Conservation (phyloP, 2,329 filamentous ascomycete genomes). For the Colletotrichum tropicicola region DNA sequence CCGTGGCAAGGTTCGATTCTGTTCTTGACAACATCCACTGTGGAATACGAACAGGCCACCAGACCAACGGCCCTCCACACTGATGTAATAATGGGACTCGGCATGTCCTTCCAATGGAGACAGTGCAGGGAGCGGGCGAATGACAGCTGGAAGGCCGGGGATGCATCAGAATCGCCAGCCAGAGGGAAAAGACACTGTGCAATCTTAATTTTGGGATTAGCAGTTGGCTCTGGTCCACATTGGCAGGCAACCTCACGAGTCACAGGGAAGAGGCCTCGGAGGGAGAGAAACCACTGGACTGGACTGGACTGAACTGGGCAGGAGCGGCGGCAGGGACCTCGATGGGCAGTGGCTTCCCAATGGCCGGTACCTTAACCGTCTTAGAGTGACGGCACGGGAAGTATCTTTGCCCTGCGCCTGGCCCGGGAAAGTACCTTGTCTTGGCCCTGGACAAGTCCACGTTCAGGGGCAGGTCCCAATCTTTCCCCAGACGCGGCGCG, state of each 20-base stretch:
- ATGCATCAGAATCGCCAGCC: background rate
- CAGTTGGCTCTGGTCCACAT: constrained; percentile 17
- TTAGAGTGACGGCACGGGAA: background rate
- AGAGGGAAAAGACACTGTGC: constrained; percentile 1
- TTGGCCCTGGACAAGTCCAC: background rate
- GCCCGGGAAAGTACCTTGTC: background rate
- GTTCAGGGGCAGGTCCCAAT: constrained; percentile 17
- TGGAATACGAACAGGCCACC: constrained; percentile 28
- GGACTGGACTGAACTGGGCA: no score
- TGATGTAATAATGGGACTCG: constrained; percentile 22
- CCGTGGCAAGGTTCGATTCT: constrained; percentile 13
- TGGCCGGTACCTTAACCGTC: background rate
- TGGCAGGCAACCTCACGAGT: constrained; percentile 14
- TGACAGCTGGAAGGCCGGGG: background rate
- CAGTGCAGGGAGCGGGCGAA: background rate
- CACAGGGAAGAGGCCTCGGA: background rate
- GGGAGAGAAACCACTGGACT: background rate
- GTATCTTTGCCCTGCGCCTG: background rate
- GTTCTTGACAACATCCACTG: background rate
- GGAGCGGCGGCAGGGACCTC: no score
- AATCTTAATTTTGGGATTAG: constrained; percentile 27
- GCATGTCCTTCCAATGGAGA: constrained; percentile 18
- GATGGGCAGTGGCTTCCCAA: background rate
- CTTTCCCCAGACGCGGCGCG: constrained; percentile 28
- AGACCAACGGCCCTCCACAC: constrained; percentile 22